phyloP scores from a whole-genome alignment of 768 basidiomycete genomes.

The Cystobasidium ongulense region DNA sequence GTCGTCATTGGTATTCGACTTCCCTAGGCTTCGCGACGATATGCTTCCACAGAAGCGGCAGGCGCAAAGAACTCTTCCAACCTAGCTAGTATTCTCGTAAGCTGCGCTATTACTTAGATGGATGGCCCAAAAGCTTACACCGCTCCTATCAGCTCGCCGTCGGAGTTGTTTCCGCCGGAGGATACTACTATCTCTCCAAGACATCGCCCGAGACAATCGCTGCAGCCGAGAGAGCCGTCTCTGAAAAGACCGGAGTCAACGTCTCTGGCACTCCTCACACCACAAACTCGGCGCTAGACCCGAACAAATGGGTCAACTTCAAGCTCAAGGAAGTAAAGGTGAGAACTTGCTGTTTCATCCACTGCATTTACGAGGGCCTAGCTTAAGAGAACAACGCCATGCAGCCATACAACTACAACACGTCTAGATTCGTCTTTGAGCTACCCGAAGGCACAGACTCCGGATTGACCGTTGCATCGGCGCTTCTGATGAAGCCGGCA shows the following conservation, averaged over 20 bases:
- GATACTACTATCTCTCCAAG: slow-evolving; percentile 7
- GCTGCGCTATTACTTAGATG: slow-evolving; percentile 35
- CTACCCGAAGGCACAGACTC: slow-evolving; percentile 70
- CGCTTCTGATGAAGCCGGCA: slow-evolving; percentile 67
- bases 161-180: slow-evolving; percentile 19
- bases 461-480: slow-evolving; percentile 68
- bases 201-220: not conserved
- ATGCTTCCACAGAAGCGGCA: slow-evolving; percentile 32
- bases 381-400: slow-evolving; percentile 26
- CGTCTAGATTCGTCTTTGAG: slow-evolving; percentile 54
- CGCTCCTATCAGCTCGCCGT: slow-evolving; percentile 11
- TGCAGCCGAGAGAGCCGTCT: not conserved
- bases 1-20: not conserved
- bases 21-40: slow-evolving; percentile 19
- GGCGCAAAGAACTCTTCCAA: not conserved
- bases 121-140: too few relatives aligned
- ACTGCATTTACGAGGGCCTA: not conserved
- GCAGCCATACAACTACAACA: slow-evolving; percentile 89
- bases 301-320: slow-evolving; percentile 48
- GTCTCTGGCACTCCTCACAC: slow-evolving; percentile 16
- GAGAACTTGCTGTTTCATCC: not conserved
- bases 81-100: slow-evolving; percentile 36
- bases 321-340: slow-evolving; percentile 54
- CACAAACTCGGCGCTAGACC: slow-evolving; percentile 27
- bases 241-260: slow-evolving; percentile 10